Conservation (phyloP, 108 stramenopile species). For the Mediolabrus comicus region DNA sequence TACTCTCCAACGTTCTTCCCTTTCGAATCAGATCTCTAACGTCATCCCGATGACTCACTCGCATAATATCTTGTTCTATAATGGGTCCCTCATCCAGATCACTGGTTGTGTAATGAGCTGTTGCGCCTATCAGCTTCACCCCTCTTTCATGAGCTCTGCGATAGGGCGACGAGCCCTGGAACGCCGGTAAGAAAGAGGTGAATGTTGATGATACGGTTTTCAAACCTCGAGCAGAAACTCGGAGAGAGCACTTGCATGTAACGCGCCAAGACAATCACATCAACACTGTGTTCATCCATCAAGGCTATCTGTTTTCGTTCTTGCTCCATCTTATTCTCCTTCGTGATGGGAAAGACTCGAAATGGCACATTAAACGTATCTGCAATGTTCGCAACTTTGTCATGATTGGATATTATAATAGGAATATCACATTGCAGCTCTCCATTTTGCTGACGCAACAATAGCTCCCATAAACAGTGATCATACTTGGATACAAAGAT, state of each 20-base stretch:
- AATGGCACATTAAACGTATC: conserved; percentile 80
- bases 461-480: conserved; percentile 85
- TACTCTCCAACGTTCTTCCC: conserved; percentile 74
- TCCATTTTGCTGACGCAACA: conserved; percentile 72
- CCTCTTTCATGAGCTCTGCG: conserved; percentile 81
- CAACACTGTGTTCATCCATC: conserved; percentile 51
- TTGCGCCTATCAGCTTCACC: conserved; percentile 88
- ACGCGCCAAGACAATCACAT: conserved; percentile 77
- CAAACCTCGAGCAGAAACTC: conserved; percentile 62
- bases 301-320: conserved; percentile 73
- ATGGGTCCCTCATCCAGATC: conserved; percentile 87
- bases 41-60: conserved; percentile 68
- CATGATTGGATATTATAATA: conserved; percentile 79
- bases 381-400: conserved; percentile 60
- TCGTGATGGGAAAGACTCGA: conserved; percentile 64
- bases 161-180: conserved; percentile 71
- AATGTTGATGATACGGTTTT: conserved; percentile 79
- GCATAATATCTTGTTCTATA: conserved; percentile 74
- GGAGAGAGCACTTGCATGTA: conserved; percentile 86
- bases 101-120: conserved; percentile 74
- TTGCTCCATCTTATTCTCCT: conserved; percentile 61
- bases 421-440: conserved; percentile 74
- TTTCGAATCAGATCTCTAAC: conserved; percentile 75
- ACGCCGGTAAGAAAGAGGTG: conserved; percentile 90
- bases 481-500: conserved; percentile 78